phyloP scores from a whole-genome alignment of 257 asterid genomes.

The Solanum pinnatisectum region DNA sequence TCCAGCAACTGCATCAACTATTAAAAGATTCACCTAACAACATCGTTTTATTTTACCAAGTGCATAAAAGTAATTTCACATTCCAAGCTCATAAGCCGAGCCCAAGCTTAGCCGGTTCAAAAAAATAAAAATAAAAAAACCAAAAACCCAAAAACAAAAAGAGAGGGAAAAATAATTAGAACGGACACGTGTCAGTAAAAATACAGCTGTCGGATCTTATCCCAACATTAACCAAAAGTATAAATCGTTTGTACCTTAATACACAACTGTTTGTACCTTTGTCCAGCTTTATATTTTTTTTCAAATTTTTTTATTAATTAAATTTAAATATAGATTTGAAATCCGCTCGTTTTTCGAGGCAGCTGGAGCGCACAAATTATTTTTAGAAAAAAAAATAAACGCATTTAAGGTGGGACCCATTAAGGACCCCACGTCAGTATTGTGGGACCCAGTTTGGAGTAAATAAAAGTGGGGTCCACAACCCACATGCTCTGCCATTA shows the following conservation, averaged over 20 bases:
- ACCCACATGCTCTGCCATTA: conserved; percentile 22
- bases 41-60: not conserved
- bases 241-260: not conserved
- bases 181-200: conserved; percentile 12
- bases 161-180: not conserved
- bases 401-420: not conserved
- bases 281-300: not conserved
- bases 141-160: not conserved
- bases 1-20: conserved; percentile 5
- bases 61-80: not conserved
- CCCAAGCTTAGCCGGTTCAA: not conserved
- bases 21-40: not conserved
- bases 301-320: conserved; percentile 6
- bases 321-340: conserved; percentile 29
- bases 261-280: not conserved
- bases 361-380: conserved; percentile 36
- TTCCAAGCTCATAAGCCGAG: not conserved
- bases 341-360: conserved; percentile 35
- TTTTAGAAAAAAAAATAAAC: not conserved
- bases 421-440: not conserved
- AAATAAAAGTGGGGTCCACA: conserved; percentile 1
- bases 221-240: conserved; percentile 9
- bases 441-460: not conserved
- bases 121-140: not conserved
- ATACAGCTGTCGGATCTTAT: conserved; percentile 27